Conservation (phyloP, 306 rosid genomes). For the Abrus pulchellus region DNA sequence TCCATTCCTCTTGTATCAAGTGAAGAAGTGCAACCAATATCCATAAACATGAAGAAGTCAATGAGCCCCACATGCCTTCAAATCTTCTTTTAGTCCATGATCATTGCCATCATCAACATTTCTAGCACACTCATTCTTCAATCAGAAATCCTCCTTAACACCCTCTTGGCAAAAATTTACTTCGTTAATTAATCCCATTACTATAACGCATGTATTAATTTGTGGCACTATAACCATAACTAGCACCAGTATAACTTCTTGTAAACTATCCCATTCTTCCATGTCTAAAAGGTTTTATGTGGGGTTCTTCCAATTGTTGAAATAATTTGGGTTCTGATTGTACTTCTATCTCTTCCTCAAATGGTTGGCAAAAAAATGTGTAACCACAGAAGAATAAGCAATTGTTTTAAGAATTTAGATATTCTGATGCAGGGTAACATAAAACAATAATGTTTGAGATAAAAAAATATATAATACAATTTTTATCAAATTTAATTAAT, state of each 20-base stretch:
- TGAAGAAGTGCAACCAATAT: slow-evolving; percentile 23
- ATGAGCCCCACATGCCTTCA: slow-evolving; percentile 37
- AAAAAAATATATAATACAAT: too few species aligned
- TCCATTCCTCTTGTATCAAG: slow-evolving; percentile 44
- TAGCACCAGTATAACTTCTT: not conserved
- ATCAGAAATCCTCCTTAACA: not conserved
- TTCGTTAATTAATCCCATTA: not conserved
- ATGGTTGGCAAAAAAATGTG: not conserved
- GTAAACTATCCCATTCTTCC: not conserved
- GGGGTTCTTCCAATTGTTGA: not conserved
- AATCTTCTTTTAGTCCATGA: not conserved
- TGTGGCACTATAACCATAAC: not conserved
- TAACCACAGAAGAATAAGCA: not conserved
- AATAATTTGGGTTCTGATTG: not conserved
- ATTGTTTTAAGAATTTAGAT: not conserved
- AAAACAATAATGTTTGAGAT: too few species aligned
- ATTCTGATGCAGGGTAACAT: too few species aligned
- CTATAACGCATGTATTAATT: not conserved
- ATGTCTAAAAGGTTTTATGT: not conserved
- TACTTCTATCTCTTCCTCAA: not conserved
- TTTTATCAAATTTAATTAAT: too few species aligned
- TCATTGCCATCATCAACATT: slow-evolving; percentile 18
- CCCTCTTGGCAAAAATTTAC: slow-evolving; percentile 7
- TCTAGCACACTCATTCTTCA: slow-evolving; percentile 2
- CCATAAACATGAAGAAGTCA: slow-evolving; percentile 39